Conservation (phyloP, 768 basidiomycete species). For the Vishniacozyma victoriae region DNA sequence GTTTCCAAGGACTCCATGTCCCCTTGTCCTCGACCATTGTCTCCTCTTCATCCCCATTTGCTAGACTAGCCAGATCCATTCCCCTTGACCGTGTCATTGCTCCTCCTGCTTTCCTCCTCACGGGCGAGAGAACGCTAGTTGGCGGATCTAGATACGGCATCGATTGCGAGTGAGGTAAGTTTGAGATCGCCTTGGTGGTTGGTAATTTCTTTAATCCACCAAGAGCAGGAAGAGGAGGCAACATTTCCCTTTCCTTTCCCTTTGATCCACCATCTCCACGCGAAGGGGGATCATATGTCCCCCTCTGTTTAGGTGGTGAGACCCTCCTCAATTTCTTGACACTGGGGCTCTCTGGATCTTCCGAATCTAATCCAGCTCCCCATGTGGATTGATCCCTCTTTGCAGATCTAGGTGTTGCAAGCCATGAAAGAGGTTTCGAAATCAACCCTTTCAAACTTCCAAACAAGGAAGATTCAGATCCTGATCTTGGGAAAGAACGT, state of each 20-base stretch:
- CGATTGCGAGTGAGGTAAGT: constrained; percentile 9
- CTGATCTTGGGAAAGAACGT: constrained; percentile 13
- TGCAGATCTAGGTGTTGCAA: constrained; percentile 8
- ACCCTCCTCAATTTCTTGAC: constrained; percentile 7
- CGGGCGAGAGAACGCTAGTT: background rate
- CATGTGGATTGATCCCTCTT: background rate
- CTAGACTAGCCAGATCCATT: constrained; percentile 10
- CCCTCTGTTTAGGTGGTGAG: constrained; percentile 2
- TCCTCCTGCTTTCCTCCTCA: constrained; percentile 2
- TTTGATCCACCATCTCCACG: no score
- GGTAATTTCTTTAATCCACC: no score
- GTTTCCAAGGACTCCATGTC: constrained; percentile 21
- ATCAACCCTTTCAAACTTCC: constrained; percentile 11
- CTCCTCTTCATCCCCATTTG: constrained; percentile 9
- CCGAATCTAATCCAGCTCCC: constrained; percentile 11
- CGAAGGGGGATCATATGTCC: background rate
- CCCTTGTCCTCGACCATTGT: constrained; percentile 1
- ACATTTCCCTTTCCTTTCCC: no score
- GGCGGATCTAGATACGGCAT: constrained; percentile 23
- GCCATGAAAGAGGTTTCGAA: constrained; percentile 15
- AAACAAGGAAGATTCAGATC: constrained; percentile 16
- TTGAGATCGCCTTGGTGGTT: no score
- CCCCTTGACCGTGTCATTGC: constrained; percentile 14
- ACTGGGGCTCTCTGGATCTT: constrained; percentile 11
- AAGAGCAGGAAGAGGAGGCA: no score